Evolutionary conservation across 1,139 yeast genomes (phyloP).

Genomic region (Hyphopichia buzzinii): DNA sequence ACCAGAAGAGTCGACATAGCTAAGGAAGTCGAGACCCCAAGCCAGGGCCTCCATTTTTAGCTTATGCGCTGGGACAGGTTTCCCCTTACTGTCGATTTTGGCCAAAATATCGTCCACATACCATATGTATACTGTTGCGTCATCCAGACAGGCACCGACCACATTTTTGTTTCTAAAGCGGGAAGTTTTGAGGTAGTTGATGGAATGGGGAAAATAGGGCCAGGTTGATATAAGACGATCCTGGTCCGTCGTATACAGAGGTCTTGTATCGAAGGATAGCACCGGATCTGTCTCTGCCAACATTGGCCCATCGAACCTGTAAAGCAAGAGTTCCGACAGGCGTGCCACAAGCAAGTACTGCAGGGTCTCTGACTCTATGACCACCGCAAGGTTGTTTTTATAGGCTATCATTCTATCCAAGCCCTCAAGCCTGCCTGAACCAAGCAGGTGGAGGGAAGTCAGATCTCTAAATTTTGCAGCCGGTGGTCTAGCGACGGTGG

Average conservation of each 20-base stretch:
- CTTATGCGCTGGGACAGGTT: constrained; percentile 30
- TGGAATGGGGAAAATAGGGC: constrained; percentile 56
- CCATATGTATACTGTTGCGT: constrained; percentile 53
- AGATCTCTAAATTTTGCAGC: constrained; percentile 30
- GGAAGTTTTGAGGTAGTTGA: constrained; percentile 42
- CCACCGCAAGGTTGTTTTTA: constrained; percentile 34
- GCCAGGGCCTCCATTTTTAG: constrained; percentile 47
- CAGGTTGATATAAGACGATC: constrained; percentile 45
- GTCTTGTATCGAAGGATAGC: constrained; percentile 39
- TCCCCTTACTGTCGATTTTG: not conserved
- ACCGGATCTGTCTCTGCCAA: constrained; percentile 18
- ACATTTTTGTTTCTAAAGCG: constrained; percentile 32
- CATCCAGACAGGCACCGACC: constrained; percentile 53
- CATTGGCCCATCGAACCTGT: constrained; percentile 22
- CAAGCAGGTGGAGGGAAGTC: constrained; percentile 20
- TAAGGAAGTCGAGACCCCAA: constrained; percentile 60
- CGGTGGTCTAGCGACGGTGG: constrained; percentile 29
- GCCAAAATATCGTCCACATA: constrained; percentile 3
- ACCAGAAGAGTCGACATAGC: constrained; percentile 20
- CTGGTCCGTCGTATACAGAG: constrained; percentile 32
- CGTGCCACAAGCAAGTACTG: constrained; percentile 27
- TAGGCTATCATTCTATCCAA: constrained; percentile 25
- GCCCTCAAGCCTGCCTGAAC: constrained; percentile 17
- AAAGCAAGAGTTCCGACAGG: constrained; percentile 30
- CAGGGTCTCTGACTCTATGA: not conserved